A percentile compares a stretch with the other conserved stretches of the same genome.
phyloP scores from a whole-genome alignment of 1,139 yeast species.

The Pichia norvegensis region DNA sequence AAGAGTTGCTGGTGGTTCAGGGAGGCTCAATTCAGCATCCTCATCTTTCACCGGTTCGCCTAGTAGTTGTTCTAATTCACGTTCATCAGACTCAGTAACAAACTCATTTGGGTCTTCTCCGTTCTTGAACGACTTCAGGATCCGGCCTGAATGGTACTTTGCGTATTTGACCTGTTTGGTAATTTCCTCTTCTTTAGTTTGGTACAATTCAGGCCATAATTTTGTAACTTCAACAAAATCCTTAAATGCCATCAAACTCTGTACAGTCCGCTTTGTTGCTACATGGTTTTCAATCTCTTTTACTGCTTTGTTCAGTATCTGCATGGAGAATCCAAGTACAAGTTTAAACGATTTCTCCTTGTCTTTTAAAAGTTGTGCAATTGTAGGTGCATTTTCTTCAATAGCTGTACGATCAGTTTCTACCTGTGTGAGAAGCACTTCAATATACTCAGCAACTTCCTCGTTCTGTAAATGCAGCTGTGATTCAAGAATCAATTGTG shows the following conservation, averaged over 20 bases:
- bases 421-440: constrained; percentile 53
- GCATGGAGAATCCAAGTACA: constrained; percentile 53
- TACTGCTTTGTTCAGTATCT: constrained; percentile 50
- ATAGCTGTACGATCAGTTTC: constrained; percentile 41
- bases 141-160: constrained; percentile 52
- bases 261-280: constrained; percentile 35
- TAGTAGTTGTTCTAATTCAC: constrained; percentile 9
- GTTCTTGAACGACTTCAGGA: constrained; percentile 36
- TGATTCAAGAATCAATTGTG: constrained; percentile 53
- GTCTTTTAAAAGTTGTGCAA: constrained; percentile 39
- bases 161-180: constrained; percentile 42
- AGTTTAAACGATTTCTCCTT: constrained; percentile 50
- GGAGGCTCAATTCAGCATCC: constrained; percentile 8
- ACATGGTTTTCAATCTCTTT: constrained; percentile 35
- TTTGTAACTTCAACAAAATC: constrained; percentile 41
- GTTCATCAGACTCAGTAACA: constrained; percentile 28
- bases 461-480: constrained; percentile 48
- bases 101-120: constrained; percentile 50
- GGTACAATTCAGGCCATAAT: constrained; percentile 32
- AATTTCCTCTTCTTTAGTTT: constrained; percentile 25
- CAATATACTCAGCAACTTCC: constrained; percentile 51
- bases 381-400: constrained; percentile 23
- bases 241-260: constrained; percentile 41
- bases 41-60: background rate
- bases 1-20: constrained; percentile 21